Conservation (phyloP, 805 yeast genomes). For the Lipomyces japonicus region DNA sequence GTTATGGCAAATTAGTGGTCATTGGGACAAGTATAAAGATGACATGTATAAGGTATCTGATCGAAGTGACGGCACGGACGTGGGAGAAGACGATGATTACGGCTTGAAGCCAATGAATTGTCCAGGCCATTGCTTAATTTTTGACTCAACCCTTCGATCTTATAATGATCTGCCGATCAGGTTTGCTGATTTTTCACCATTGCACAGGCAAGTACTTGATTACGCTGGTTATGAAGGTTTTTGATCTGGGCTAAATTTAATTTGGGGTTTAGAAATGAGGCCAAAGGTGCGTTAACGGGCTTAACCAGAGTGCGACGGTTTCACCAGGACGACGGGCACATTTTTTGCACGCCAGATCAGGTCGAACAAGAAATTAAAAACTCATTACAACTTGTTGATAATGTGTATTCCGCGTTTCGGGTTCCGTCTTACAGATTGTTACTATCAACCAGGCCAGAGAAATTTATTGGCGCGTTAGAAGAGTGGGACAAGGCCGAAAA, state of each 20-base stretch:
- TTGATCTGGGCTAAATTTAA: not conserved
- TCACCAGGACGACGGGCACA: conserved; percentile 99
- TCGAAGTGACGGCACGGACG: conserved; percentile 28
- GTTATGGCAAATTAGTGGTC: conserved; percentile 90
- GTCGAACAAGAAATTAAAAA: conserved; percentile 79
- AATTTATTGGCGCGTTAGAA: conserved; percentile 87
- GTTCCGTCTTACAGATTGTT: conserved; percentile 89
- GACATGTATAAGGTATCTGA: conserved; percentile 81
- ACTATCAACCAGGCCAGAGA: conserved; percentile 95
- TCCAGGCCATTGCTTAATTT: conserved; percentile 93
- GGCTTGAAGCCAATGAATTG: conserved; percentile 96
- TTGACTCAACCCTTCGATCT: conserved; percentile 88
- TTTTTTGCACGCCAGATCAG: conserved; percentile 91
- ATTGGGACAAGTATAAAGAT: conserved; percentile 90
- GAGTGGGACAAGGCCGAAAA: conserved; percentile 92
- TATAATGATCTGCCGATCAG: conserved; percentile 98
- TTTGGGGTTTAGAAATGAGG: conserved; percentile 68
- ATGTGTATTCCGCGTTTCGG: conserved; percentile 86
- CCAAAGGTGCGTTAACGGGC: conserved; percentile 90
- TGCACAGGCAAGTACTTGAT: conserved; percentile 57
- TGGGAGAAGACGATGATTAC: conserved; percentile 43
- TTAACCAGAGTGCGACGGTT: conserved; percentile 97
- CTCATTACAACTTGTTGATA: conserved; percentile 79
- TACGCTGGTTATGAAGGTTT: not conserved
- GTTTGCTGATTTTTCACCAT: conserved; percentile 96